Evolutionary conservation across 148 eudicot genomes (phyloP).

Genomic region (Limonium bicolor): DNA sequence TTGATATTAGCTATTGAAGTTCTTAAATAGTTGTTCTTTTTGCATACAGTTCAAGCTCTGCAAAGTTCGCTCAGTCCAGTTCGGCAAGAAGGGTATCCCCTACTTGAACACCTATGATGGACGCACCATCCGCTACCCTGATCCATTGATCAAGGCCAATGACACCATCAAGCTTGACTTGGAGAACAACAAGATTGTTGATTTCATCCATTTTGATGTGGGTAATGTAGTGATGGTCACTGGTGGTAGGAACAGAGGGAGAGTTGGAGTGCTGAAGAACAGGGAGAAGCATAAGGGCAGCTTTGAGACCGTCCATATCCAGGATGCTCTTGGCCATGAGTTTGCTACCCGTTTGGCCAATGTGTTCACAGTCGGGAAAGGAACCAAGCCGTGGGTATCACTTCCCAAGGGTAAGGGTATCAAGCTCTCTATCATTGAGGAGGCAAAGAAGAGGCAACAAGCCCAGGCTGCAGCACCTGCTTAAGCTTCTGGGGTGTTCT

Average conservation of each 20-base stretch:
- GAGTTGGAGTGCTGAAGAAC: slow-evolving; percentile 7
- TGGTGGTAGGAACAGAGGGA: slow-evolving; percentile 7
- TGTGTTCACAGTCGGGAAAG: slow-evolving; percentile 4
- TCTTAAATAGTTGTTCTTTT: background rate
- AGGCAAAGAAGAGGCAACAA: slow-evolving; percentile 2
- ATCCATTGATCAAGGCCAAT: slow-evolving; percentile 6
- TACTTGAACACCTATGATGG: slow-evolving; percentile 5
- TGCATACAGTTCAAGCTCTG: slow-evolving; percentile 4
- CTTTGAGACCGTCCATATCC: slow-evolving; percentile 4
- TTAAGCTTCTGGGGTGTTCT: too few species aligned
- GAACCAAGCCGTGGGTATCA: slow-evolving; percentile 4
- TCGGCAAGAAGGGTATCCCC: slow-evolving; percentile 5
- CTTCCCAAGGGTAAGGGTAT: slow-evolving; percentile 7
- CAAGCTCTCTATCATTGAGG: slow-evolving; percentile 5
- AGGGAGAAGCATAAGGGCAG: slow-evolving; percentile 6
- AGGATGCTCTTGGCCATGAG: slow-evolving; percentile 2
- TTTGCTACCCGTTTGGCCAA: slow-evolving; percentile 3
- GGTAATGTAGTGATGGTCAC: slow-evolving; percentile 6
- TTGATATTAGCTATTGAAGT: background rate
- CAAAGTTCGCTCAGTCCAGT: background rate
- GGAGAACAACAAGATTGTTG: slow-evolving; percentile 3
- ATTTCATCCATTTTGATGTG: slow-evolving; percentile 4
- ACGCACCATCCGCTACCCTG: slow-evolving; percentile 7
- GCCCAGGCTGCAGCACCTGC: slow-evolving; percentile 3
- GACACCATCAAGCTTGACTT: slow-evolving; percentile 9